Conservation (phyloP, 306 rosid genomes). For the Astragalus glycyphyllos region DNA sequence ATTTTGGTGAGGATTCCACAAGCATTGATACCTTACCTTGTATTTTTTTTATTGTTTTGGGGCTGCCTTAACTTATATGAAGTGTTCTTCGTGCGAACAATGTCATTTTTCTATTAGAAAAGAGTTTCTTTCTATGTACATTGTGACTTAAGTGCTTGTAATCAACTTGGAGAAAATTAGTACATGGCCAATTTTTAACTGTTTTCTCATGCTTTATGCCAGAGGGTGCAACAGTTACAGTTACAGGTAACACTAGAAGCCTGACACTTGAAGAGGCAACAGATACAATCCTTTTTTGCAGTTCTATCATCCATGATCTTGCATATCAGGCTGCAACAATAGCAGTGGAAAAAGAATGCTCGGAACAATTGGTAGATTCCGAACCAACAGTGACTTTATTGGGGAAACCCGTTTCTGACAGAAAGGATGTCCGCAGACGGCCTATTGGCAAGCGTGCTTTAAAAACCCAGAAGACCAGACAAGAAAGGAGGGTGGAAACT, state of each 20-base stretch:
- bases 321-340: constrained; percentile 85
- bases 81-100: background rate
- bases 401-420: constrained; percentile 62
- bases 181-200: constrained; percentile 43
- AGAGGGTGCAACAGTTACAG: constrained; percentile 78
- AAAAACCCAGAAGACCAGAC: constrained; percentile 70
- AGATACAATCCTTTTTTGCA: constrained; percentile 91
- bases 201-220: constrained; percentile 44
- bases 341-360: constrained; percentile 75
- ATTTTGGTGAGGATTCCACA: constrained; percentile 12
- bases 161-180: constrained; percentile 29
- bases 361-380: constrained; percentile 66
- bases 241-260: constrained; percentile 72
- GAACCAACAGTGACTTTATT: constrained; percentile 76
- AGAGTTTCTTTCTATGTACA: constrained; percentile 6
- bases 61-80: no score
- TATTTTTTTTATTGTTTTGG: no score
- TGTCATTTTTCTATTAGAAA: constrained; percentile 8
- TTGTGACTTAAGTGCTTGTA: background rate
- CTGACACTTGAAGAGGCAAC: constrained; percentile 96
- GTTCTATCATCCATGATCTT: constrained; percentile 88
- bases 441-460: constrained; percentile 50
- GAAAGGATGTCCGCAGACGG: constrained; percentile 61
- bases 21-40: constrained; percentile 10
- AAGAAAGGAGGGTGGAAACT: constrained; percentile 53